phyloP scores from a whole-genome alignment of 495 filamentous ascomycete genomes.

The Tuber melanosporum region DNA sequence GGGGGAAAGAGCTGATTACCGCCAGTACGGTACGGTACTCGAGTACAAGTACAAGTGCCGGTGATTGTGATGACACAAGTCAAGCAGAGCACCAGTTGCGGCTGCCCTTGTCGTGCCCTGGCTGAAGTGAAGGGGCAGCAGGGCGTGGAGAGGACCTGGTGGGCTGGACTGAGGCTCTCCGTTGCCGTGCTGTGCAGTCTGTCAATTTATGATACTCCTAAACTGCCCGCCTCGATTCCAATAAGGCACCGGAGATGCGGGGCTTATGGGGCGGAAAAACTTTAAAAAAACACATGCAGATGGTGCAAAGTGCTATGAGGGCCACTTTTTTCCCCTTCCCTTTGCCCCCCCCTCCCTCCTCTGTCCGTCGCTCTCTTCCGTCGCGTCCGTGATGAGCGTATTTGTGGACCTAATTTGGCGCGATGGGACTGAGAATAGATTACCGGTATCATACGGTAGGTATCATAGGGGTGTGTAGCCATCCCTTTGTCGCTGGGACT shows the following conservation, averaged over 20 bases:
- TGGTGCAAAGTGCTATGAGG: slow-evolving; percentile 4
- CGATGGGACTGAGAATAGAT: not conserved
- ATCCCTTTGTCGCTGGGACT: not conserved
- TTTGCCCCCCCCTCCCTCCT: not conserved
- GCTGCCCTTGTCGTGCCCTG: not conserved
- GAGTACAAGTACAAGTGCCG: too few relatives aligned
- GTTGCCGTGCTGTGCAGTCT: not conserved
- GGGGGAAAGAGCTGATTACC: not conserved
- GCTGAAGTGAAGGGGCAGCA: too few relatives aligned
- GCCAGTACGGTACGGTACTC: not conserved
- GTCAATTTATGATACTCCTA: not conserved
- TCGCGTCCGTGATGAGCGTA: not conserved
- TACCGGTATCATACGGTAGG: too few relatives aligned
- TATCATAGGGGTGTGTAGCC: too few relatives aligned
- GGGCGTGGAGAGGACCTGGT: too few relatives aligned
- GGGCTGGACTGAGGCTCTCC: not conserved
- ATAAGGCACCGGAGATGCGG: not conserved
- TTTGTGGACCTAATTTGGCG: not conserved
- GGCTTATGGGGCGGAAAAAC: not conserved
- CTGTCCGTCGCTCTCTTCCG: not conserved
- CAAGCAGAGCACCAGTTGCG: not conserved
- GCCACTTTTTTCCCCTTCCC: not conserved
- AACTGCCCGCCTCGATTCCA: not conserved
- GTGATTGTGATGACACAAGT: not conserved
- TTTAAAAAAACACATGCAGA: not conserved